Percentiles rank a stretch among this genome's conserved stretches.
phyloP scores from a whole-genome alignment of 495 filamentous ascomycete genomes.

The Penicillium verhagenii region DNA sequence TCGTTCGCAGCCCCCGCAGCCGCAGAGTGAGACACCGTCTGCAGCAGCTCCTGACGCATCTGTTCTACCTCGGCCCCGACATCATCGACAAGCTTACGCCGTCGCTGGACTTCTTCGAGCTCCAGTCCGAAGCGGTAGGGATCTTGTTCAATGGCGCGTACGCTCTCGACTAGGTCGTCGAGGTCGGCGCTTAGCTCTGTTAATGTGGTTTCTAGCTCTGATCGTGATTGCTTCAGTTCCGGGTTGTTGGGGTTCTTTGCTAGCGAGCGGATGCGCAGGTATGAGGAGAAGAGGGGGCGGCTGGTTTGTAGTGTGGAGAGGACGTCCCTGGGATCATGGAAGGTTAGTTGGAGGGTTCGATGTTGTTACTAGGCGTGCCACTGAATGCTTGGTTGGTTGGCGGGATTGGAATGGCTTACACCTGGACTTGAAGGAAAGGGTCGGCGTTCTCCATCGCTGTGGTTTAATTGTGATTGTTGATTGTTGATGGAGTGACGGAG shows the following conservation, averaged over 20 bases:
- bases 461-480: background rate
- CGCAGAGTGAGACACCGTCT: slow-evolving; percentile 38
- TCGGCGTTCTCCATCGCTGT: slow-evolving; percentile 66
- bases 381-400: background rate
- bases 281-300: slow-evolving; percentile 86
- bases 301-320: slow-evolving; percentile 74
- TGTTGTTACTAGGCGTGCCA: background rate
- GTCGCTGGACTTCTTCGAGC: slow-evolving; percentile 74
- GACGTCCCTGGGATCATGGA: slow-evolving; percentile 64
- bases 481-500: background rate
- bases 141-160: slow-evolving; percentile 83
- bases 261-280: slow-evolving; percentile 91
- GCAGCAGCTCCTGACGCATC: slow-evolving; percentile 79
- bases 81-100: slow-evolving; percentile 82
- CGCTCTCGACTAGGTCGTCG: slow-evolving; percentile 82
- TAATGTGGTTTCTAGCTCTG: slow-evolving; percentile 77
- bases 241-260: slow-evolving; percentile 68
- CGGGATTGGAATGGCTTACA: slow-evolving; percentile 49
- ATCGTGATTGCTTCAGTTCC: slow-evolving; percentile 79
- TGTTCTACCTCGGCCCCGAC: slow-evolving; percentile 84
- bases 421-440: slow-evolving; percentile 91
- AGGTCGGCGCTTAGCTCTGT: slow-evolving; percentile 80
- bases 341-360: slow-evolving; percentile 6
- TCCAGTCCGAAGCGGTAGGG: slow-evolving; percentile 88
- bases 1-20: slow-evolving; percentile 27